These are phyloP conservation scores for Zoysia japonica DNA, from an alignment of 176 grass and related monocot genomes.

Conservation along the genomic window DNA sequence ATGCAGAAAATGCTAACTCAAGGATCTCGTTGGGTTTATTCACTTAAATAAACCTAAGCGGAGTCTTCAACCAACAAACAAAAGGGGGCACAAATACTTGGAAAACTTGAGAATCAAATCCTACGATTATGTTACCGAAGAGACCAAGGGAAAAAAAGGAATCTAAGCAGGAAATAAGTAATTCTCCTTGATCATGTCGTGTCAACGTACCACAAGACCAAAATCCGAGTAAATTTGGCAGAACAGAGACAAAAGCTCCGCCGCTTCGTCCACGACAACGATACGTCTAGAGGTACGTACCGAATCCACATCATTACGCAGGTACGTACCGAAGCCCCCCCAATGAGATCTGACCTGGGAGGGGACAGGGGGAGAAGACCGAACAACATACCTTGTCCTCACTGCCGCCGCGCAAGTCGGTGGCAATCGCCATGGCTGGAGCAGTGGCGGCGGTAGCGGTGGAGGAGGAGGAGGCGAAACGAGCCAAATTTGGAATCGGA, in stretches of 20 bases:
- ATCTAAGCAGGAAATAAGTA: not conserved
- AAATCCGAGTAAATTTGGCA: not conserved
- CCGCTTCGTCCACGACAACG: not conserved
- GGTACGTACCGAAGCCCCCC: not conserved
- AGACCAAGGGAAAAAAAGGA: not conserved
- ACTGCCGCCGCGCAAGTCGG: constrained; percentile 44
- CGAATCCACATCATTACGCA: not conserved
- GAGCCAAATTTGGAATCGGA: constrained; percentile 14
- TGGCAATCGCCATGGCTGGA: constrained; percentile 60
- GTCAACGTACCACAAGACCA: not conserved
- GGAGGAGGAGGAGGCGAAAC: not conserved
- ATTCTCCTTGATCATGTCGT: not conserved
- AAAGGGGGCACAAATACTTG: not conserved
- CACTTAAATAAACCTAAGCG: not conserved
- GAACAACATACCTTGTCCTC: constrained; percentile 60
- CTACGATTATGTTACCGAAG: too few species aligned
- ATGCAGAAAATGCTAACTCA: too few species aligned
- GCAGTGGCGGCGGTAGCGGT: constrained; percentile 17
- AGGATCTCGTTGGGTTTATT: not conserved
- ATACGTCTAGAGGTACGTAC: not conserved
- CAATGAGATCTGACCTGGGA: not conserved
- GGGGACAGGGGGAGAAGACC: not conserved
- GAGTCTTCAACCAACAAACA: not conserved
- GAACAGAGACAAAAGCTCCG: not conserved
- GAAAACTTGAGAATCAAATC: not conserved